These are phyloP conservation scores for Sherardia arvensis DNA, from an alignment of 257 asterid species.

Conservation along the genomic window DNA sequence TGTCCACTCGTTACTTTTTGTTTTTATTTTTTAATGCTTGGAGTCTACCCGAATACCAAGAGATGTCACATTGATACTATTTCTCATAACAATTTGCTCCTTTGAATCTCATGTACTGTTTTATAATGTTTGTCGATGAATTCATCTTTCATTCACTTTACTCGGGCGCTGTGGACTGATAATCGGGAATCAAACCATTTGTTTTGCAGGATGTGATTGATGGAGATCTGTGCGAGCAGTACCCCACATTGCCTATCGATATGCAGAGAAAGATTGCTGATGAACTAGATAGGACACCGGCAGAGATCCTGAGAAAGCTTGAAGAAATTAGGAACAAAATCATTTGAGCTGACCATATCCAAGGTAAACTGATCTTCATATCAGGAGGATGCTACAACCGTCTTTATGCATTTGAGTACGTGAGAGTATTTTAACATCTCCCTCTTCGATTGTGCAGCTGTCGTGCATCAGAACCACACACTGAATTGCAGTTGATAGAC, in stretches of 20 bases:
- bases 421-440: not conserved
- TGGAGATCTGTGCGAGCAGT: slow-evolving; percentile 95
- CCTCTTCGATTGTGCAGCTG: not conserved
- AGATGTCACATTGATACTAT: not conserved
- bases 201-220: slow-evolving; percentile 85
- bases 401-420: not conserved
- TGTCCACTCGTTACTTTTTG: not conserved
- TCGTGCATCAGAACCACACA: not conserved
- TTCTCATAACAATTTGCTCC: not conserved
- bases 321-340: slow-evolving; percentile 94
- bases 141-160: not conserved
- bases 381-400: not conserved
- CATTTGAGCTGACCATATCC: slow-evolving; percentile 34
- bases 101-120: not conserved
- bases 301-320: slow-evolving; percentile 83
- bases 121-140: not conserved
- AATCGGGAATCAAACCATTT: slow-evolving; percentile 4
- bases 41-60: no score
- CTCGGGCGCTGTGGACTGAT: slow-evolving; percentile 9
- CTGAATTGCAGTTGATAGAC: no score
- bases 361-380: slow-evolving; percentile 12
- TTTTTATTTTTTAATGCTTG: no score
- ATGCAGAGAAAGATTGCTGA: slow-evolving; percentile 95
- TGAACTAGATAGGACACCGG: slow-evolving; percentile 96
- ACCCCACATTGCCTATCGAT: slow-evolving; percentile 88